phyloP scores from a whole-genome alignment of 768 basidiomycete genomes.

The Suillus lakei region DNA sequence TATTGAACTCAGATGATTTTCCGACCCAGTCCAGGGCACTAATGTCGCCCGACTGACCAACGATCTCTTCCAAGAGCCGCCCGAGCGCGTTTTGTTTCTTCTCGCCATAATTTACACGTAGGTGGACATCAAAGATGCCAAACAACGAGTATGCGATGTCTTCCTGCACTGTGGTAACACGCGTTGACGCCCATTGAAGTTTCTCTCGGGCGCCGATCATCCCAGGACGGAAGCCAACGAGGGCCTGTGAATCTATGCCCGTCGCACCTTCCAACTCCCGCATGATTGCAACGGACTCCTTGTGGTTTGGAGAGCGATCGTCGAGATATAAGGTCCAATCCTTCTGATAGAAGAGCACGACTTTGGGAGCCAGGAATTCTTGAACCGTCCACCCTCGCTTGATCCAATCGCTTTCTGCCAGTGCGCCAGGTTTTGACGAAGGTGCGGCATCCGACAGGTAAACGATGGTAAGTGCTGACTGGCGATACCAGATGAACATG shows the following conservation, averaged over 20 bases:
- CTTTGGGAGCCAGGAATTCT: conserved; percentile 30
- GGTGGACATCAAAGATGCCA: conserved; percentile 9
- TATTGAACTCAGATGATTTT: not conserved
- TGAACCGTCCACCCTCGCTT: conserved; percentile 29
- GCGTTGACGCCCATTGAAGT: not conserved
- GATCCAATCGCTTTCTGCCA: conserved; percentile 29
- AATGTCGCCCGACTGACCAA: conserved; percentile 3
- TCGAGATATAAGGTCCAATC: conserved; percentile 24
- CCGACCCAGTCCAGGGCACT: conserved; percentile 7
- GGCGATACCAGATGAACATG: conserved; percentile 36
- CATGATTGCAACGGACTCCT: not conserved
- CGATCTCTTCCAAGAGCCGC: not conserved
- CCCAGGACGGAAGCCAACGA: conserved; percentile 2
- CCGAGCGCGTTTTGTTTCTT: conserved; percentile 4
- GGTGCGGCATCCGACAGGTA: conserved; percentile 26
- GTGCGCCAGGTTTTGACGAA: conserved; percentile 18
- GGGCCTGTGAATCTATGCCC: conserved; percentile 1
- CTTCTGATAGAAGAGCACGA: conserved; percentile 26
- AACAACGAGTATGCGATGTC: conserved; percentile 9
- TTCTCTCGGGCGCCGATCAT: not conserved
- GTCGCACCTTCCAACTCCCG: not conserved
- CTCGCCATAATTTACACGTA: conserved; percentile 4
- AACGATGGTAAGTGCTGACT: conserved; percentile 28
- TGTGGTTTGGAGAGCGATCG: not conserved
- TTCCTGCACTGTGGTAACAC: conserved; percentile 1